Evolutionary conservation across 441 rosid genomes (phyloP), one percentile per base, ranked within the genome.

Genomic region (Omphalea diandra): DNA sequence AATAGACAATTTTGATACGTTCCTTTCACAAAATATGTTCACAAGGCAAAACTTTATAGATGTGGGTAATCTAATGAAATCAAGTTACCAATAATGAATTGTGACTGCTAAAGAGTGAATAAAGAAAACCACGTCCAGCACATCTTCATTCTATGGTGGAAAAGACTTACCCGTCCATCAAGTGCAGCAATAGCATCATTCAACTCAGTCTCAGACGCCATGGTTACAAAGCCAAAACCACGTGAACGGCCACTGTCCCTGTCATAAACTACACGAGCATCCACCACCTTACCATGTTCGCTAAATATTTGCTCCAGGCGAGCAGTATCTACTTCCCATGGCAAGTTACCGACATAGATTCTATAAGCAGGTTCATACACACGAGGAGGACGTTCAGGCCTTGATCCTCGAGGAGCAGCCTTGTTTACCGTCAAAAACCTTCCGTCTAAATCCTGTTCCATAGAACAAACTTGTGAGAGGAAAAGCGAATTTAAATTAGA

Each of bases 111-210:
- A 2, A 12, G 3, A 36, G 27, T 24, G 32, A n/a, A n/a, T n/a
- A n/a, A n/a, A 4, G 4, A 63, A 12, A 17, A 7, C 7, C 31
- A 46, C 46, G 15, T 63, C 63, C 12, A 60, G 22, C 27, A 54
- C 10, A 26, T 27, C 53, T 26, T 61, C 5, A 20, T 55, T 27
- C 0, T 18, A 22, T 33, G 17, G n/a, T n/a, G n/a, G n/a, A n/a
- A 61, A 73, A 18, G 14, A 62, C 31, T 50, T 83, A 89, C 91
- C 90, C 86, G 81, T 69, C 94, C 90, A 72, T 89, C 94, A n/a
- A 89, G 84, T 2, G 94, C 91, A 67, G 90, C 87, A 10, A 89
- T 83, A 77, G 91, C 91, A 41, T 87, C 94, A 67, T 89, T 83
- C 87, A 87, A 74, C 83, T 85, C 91, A 9, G 84, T 76, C 79